Conservation (phyloP, 1,284 basidiomycete species). For the Ceratobasidium theobromae region DNA sequence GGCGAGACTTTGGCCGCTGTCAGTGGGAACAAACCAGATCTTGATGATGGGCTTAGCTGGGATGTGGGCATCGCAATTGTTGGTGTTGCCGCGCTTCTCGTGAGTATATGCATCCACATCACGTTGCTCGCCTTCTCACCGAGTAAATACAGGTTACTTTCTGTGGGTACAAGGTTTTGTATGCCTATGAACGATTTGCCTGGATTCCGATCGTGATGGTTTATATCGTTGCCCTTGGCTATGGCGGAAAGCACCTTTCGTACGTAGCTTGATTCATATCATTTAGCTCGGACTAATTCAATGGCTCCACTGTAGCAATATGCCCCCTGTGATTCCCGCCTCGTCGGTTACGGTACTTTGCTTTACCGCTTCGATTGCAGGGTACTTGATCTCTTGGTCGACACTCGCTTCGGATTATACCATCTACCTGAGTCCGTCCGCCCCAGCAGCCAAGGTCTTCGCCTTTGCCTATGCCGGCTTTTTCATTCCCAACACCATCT, state of each 20-base stretch:
- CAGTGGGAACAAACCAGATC: slow-evolving; percentile 32
- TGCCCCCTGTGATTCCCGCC: slow-evolving; percentile 16
- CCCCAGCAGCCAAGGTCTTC: slow-evolving; percentile 43
- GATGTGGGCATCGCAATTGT: slow-evolving; percentile 44
- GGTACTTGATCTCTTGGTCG: slow-evolving; percentile 42
- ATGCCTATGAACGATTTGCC: slow-evolving; percentile 41
- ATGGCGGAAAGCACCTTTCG: slow-evolving; percentile 24
- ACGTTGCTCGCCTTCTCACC: background rate
- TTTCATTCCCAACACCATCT: slow-evolving; percentile 43
- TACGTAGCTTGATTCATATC: too few species aligned
- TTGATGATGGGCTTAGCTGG: slow-evolving; percentile 41
- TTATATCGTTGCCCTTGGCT: slow-evolving; percentile 39
- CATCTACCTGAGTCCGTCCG: slow-evolving; percentile 34
- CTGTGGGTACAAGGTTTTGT: slow-evolving; percentile 44
- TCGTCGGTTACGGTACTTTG: slow-evolving; percentile 38
- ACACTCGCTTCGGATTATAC: slow-evolving; percentile 42
- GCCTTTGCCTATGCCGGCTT: slow-evolving; percentile 47
- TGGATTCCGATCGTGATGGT: slow-evolving; percentile 47
- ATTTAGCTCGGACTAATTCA: too few species aligned
- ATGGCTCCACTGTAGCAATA: background rate
- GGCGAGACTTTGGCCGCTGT: slow-evolving; percentile 42
- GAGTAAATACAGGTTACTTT: slow-evolving; percentile 14
- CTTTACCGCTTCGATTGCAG: slow-evolving; percentile 41
- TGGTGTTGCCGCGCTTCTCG: slow-evolving; percentile 37
- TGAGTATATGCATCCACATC: background rate